Percentiles rank a stretch among this genome's conserved stretches.
phyloP scores from a whole-genome alignment of 129 eudicot genomes.

The Flaveria robusta region DNA sequence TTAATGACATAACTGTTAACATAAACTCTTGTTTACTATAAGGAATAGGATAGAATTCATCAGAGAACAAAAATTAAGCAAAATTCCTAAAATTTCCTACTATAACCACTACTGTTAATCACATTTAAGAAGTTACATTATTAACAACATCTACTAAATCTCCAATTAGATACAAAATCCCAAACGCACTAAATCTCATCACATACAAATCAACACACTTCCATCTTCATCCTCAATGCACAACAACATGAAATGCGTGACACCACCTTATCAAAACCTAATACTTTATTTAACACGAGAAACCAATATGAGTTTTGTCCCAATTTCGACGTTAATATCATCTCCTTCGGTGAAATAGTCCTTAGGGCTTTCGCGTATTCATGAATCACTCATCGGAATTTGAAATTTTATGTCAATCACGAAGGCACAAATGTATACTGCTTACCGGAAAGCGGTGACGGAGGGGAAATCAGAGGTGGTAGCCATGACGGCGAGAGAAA shows the following conservation, averaged over 20 bases:
- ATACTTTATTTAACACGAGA: neutral
- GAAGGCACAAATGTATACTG: too few species aligned
- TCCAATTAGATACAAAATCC: neutral
- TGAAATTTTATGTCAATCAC: too few species aligned
- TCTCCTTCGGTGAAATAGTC: too few species aligned
- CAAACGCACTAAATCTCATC: neutral
- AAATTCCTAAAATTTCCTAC: neutral
- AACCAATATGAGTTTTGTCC: neutral
- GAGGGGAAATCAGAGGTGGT: slow-evolving; percentile 82
- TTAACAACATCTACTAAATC: neutral
- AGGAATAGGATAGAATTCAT: neutral
- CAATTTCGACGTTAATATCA: too few species aligned
- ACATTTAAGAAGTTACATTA: neutral
- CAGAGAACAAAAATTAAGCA: neutral
- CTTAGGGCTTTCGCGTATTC: too few species aligned
- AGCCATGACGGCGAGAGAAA: slow-evolving; percentile 77
- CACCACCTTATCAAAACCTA: slow-evolving; percentile 1
- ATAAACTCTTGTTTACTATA: neutral
- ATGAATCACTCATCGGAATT: too few species aligned
- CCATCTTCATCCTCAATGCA: neutral
- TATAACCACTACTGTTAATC: neutral
- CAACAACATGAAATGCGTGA: neutral
- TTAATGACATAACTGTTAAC: neutral
- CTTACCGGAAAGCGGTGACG: slow-evolving; percentile 84
- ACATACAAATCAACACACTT: neutral